phyloP scores from a whole-genome alignment of 2,329 filamentous ascomycete genomes.

The Aspergillus amoenus region DNA sequence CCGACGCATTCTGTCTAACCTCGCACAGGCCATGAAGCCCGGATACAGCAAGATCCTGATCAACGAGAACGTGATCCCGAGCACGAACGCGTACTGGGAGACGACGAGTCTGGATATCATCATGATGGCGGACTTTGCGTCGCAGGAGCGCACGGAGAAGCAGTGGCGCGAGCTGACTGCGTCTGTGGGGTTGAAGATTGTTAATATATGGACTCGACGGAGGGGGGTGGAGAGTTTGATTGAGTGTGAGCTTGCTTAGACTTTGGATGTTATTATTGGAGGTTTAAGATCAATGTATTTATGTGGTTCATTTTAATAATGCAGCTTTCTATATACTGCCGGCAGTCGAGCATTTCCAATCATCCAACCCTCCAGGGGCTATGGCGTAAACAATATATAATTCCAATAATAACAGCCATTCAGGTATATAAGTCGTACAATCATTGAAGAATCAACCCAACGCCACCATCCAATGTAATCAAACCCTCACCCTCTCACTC shows the following conservation, averaged over 20 bases:
- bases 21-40: constrained; percentile 31
- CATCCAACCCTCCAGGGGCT: too few species aligned
- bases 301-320: too few species aligned
- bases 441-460: too few species aligned
- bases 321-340: too few species aligned
- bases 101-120: constrained; percentile 40
- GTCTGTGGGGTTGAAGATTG: constrained; percentile 37
- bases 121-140: constrained; percentile 44
- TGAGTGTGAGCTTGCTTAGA: constrained; percentile 23
- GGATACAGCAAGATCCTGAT: constrained; percentile 47
- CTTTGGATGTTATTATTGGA: not conserved
- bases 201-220: constrained; percentile 30
- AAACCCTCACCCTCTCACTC: not conserved
- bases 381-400: too few species aligned
- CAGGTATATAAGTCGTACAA: too few species aligned
- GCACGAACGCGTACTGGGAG: constrained; percentile 33
- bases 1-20: constrained; percentile 31
- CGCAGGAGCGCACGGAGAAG: constrained; percentile 40
- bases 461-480: not conserved
- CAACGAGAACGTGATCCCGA: constrained; percentile 45
- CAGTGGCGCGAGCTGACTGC: constrained; percentile 39
- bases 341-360: too few species aligned
- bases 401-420: too few species aligned
- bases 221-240: constrained; percentile 25
- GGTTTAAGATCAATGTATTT: not conserved